Percentiles rank a stretch among this genome's conserved stretches.
These are phyloP conservation scores for Populus alba DNA, from an alignment of 345 rosid species.

Conservation along the genomic window DNA sequence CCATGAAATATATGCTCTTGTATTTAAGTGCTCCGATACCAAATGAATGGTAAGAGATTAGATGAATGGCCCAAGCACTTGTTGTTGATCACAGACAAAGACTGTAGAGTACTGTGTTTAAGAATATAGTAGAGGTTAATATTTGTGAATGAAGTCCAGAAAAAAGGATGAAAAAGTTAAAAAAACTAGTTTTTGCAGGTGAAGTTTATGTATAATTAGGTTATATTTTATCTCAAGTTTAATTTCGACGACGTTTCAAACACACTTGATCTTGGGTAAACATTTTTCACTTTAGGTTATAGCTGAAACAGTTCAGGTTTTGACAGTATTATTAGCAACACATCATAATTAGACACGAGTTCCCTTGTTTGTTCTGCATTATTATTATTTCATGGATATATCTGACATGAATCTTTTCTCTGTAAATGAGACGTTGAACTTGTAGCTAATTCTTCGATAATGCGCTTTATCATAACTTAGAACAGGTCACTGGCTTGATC, in stretches of 20 bases:
- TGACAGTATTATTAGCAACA: neutral
- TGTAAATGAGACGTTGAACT: neutral
- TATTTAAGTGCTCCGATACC: neutral
- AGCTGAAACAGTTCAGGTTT: neutral
- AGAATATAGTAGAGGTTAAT: too few relatives aligned
- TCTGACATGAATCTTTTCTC: neutral
- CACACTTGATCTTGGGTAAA: neutral
- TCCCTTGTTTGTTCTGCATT: conserved; percentile 10
- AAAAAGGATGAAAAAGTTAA: too few relatives aligned
- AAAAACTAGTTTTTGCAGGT: too few relatives aligned
- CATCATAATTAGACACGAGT: neutral
- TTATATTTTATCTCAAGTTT: too few relatives aligned
- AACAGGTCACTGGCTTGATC: conserved; percentile 13
- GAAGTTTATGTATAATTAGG: too few relatives aligned
- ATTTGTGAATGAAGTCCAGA: too few relatives aligned
- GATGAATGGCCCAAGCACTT: neutral
- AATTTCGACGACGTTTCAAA: too few relatives aligned
- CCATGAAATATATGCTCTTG: neutral
- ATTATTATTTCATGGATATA: neutral
- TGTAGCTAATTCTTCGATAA: conserved; percentile 4
- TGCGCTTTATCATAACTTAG: conserved; percentile 24
- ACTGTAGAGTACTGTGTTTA: too few relatives aligned
- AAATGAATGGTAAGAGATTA: neutral
- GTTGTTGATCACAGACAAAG: neutral
- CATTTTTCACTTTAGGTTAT: neutral